Percentiles rank a stretch among this genome's conserved stretches.
Conservation (phyloP, 2,329 filamentous ascomycete genomes). For the Aspergillus pseudoglaucus region DNA sequence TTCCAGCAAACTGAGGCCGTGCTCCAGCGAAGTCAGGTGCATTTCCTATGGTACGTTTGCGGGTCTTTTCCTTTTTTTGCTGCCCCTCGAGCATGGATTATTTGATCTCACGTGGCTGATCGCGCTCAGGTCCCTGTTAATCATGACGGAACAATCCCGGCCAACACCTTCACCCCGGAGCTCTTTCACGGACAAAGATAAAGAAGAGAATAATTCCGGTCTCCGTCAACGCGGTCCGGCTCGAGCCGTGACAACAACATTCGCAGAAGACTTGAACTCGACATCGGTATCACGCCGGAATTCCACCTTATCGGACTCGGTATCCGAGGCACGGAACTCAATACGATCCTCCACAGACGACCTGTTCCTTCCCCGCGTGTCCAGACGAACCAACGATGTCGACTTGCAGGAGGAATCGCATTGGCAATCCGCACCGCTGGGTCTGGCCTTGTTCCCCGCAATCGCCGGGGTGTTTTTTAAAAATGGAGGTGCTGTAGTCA, state of each 20-base stretch:
- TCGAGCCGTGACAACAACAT: slow-evolving; percentile 27
- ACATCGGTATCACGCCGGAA: slow-evolving; percentile 55
- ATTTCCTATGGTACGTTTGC: neutral
- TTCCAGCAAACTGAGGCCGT: neutral
- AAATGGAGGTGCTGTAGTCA: slow-evolving; percentile 75
- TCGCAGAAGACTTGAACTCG: slow-evolving; percentile 24
- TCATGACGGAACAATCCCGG: slow-evolving; percentile 16
- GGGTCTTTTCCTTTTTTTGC: neutral
- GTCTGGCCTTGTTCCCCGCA: slow-evolving; percentile 77
- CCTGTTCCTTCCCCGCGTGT: slow-evolving; percentile 55
- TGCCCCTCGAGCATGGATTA: neutral
- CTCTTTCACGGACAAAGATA: slow-evolving; percentile 4
- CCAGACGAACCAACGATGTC: slow-evolving; percentile 19
- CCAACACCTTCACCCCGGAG: slow-evolving; percentile 11
- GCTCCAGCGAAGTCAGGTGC: neutral
- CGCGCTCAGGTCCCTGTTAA: neutral
- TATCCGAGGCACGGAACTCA: slow-evolving; percentile 60
- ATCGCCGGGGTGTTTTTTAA: slow-evolving; percentile 78
- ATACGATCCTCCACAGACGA: slow-evolving; percentile 63
- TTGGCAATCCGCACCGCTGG: slow-evolving; percentile 75
- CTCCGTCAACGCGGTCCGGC: slow-evolving; percentile 31
- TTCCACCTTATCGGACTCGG: slow-evolving; percentile 71
- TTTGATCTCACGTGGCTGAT: neutral
- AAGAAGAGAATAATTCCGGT: slow-evolving; percentile 6
- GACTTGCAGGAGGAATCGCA: slow-evolving; percentile 50